Evolutionary conservation across 257 asterid species (phyloP).

Genomic region (Solanum appendiculatum): DNA sequence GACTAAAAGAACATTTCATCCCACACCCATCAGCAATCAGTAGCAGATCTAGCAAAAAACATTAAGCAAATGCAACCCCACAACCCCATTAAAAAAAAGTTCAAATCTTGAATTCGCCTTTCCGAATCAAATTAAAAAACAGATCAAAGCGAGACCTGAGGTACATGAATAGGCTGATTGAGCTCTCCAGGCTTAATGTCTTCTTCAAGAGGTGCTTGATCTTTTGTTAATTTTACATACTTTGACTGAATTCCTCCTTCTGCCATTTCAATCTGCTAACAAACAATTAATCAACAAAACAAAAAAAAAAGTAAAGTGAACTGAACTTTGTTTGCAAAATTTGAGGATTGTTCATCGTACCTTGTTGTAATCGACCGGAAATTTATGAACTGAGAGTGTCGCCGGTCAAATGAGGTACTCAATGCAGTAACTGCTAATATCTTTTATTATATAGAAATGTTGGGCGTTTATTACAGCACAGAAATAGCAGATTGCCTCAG

Average conservation of each 20-base stretch:
- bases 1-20: not conserved
- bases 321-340: not conserved
- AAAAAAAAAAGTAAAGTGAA: not conserved
- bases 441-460: not conserved
- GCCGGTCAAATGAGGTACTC: not conserved
- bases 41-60: not conserved
- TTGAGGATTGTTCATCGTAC: not conserved
- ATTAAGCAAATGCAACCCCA: not conserved
- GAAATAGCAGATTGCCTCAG: not conserved
- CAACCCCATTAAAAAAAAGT: not conserved
- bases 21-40: not conserved
- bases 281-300: not conserved
- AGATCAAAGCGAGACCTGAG: conserved; percentile 37
- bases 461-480: not conserved
- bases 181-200: conserved; percentile 94
- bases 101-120: not conserved
- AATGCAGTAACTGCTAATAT: not conserved
- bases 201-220: conserved; percentile 59
- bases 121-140: not conserved
- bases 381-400: not conserved
- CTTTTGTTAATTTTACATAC: conserved; percentile 82
- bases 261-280: conserved; percentile 27
- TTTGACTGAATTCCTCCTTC: conserved; percentile 64
- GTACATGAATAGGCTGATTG: conserved; percentile 90
- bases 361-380: not conserved